Conservation (phyloP, 768 basidiomycete species). For the Filobasidium wieringae region DNA sequence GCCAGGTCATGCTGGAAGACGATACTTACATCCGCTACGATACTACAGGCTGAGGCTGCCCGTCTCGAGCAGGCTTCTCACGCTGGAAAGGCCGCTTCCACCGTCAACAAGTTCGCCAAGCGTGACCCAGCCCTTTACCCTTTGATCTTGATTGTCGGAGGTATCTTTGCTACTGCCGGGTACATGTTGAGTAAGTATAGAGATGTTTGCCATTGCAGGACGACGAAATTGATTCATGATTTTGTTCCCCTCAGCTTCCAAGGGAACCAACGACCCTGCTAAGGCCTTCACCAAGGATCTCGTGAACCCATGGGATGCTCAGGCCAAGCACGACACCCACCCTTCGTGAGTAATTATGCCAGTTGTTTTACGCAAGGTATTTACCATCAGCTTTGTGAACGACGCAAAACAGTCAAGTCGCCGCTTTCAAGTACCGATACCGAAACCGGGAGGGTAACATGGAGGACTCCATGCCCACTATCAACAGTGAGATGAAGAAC, state of each 20-base stretch:
- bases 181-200: conserved; percentile 35
- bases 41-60: conserved; percentile 20
- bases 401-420: conserved; percentile 23
- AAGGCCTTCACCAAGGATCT: conserved; percentile 20
- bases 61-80: conserved; percentile 24
- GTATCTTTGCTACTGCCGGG: conserved; percentile 29
- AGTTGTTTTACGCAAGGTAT: neutral
- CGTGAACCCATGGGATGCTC: conserved; percentile 34
- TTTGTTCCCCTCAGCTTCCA: conserved; percentile 17
- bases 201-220: neutral
- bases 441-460: conserved; percentile 30
- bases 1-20: neutral
- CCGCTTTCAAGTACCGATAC: conserved; percentile 37
- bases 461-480: conserved; percentile 30
- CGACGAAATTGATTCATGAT: neutral
- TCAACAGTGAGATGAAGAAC: conserved; percentile 21
- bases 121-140: conserved; percentile 38
- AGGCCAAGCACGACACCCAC: conserved; percentile 27
- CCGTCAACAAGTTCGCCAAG: conserved; percentile 37
- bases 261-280: conserved; percentile 29
- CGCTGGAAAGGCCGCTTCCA: conserved; percentile 25
- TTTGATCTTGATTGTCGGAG: conserved; percentile 28
- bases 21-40: neutral
- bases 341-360: conserved; percentile 20
- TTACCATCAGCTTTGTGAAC: neutral